A percentile compares a stretch with the other conserved stretches of the same genome.
phyloP scores from a whole-genome alignment of 495 filamentous ascomycete species.

The Penicillium soppii region DNA sequence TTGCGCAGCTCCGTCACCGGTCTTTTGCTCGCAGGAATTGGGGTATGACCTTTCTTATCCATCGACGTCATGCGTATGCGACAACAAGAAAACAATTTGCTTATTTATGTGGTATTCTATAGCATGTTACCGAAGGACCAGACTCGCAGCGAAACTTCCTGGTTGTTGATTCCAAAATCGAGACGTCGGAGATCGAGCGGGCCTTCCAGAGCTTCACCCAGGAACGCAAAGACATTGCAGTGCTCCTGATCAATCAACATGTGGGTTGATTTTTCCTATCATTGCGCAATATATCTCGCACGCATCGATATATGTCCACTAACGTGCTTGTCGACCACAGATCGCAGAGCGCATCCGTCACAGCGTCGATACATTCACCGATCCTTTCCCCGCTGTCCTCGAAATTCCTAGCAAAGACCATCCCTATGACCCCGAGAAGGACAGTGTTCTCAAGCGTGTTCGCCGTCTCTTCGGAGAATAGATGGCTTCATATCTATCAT shows the following conservation, averaged over 20 bases:
- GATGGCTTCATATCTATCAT: conserved; percentile 4
- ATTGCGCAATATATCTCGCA: neutral
- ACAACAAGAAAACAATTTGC: neutral
- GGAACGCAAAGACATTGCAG: conserved; percentile 91
- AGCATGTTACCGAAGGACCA: conserved; percentile 77
- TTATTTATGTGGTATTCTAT: neutral
- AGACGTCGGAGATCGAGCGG: conserved; percentile 81
- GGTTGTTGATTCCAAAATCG: conserved; percentile 91
- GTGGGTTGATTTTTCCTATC: conserved; percentile 48
- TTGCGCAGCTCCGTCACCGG: conserved; percentile 87
- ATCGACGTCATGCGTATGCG: neutral
- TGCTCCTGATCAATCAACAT: conserved; percentile 97
- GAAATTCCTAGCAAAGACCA: conserved; percentile 99
- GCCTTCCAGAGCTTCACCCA: conserved; percentile 87
- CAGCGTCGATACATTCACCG: conserved; percentile 55
- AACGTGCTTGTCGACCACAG: conserved; percentile 40
- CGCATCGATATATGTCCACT: neutral
- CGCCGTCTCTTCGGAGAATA: conserved; percentile 91
- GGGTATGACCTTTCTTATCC: conserved; percentile 57
- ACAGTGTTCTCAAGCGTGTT: conserved; percentile 91
- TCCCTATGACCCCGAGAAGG: conserved; percentile 98
- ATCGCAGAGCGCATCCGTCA: conserved; percentile 91
- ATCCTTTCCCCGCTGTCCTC: conserved; percentile 62
- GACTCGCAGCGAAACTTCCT: conserved; percentile 96
- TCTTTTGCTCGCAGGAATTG: conserved; percentile 89